Base-by-base conservation (phyloP, 345 rosid species). In the Murraya koenigii region DNA sequence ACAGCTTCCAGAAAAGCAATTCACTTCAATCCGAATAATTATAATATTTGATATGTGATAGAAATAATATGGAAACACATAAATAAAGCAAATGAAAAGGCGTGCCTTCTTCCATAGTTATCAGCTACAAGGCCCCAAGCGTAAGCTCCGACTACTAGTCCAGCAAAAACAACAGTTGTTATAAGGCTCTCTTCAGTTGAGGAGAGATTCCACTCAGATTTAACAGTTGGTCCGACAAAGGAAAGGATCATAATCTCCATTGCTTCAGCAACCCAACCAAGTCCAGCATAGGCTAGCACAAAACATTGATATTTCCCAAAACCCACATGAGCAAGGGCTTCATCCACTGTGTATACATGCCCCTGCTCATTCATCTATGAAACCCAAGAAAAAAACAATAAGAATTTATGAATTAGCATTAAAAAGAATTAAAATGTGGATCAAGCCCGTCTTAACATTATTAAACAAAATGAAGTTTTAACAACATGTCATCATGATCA, bases 211-310 rank as follows among this genome's bases (percentile, higher is more conserved):
- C 91, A 88, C 32, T 86, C 69, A 5, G 81, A 54, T 77, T 86
- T 81, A 23, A 88, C 84, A 19, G 82, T 79, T 35, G 81, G 74
- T 33, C 91, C 91, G 14, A 88, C 80, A 25, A 88, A 88, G 22
- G 89, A 88, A 22, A 88, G 85, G 69, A 88, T 84, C 91, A 88
- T 88, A 20, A 88, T 77, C 32, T 86, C 89, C 88, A 88, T 84
- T 3, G 89, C 89, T 75, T 84, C 91, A 2, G 89, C 47, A 73
- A 86, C 72, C 81, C 75, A 83, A 60, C 88, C 86, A 20, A 86
- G 55, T 30, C 91, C 89, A 19, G 89, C 88, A 61, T 86, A 88
- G 6, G 69, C 74, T 36, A 88, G 91, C 78, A 83, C 83, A 44
- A 82, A 36, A 10, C 5, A 49, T 60, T 88, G 89, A 77, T 66